Base-by-base conservation (phyloP, 2,329 filamentous ascomycete species). In the Claviceps paspali region DNA sequence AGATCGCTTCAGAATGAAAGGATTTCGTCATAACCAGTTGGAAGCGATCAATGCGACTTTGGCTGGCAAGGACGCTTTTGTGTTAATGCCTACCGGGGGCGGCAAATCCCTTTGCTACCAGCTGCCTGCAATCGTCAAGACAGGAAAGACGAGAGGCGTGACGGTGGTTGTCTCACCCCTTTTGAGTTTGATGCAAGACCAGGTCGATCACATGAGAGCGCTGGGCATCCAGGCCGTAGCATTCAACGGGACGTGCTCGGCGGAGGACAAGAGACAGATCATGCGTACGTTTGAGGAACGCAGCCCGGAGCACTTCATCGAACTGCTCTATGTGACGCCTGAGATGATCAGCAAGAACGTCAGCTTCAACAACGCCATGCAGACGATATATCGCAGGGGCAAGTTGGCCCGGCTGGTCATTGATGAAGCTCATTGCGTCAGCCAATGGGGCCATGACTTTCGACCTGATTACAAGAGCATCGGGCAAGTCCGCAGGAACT, bases 371-470 rank as follows among this genome's bases (percentile, higher is more conserved):
- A 68, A 66, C 36, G 71, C 67, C 3, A 67, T 98, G 44, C 61
- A 73, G 36, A 65, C 64, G 2, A 65, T 98, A n/a, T 71, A 94
- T 54, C 57, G 59, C 11, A 75, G 75, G 35, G 64, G 69, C 3
- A 82, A 79, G 48, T 73, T 98, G 36, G 88, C 92, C 12, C 76
- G 91, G 19, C 75, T 98, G 34, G 91, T 98, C 37, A 93, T 98
- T 44, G 91, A 98, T 48, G 92, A 98, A 61, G 91, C 91, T n/a
- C 91, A 98, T 56, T 98, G 91, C 56, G 88, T 98, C 19, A 96
- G 91, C 56, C 87, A 98, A 64, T 98, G 91, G 91, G 91, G 91
- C 1, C 91, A 98, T 49, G 91, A 98, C 56, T 98, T 98, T 54
- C 76, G 92, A 32, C 88, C 87, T 1, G 88, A 96, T 54, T 98